These are phyloP conservation scores for Lavandula angustifolia DNA, from an alignment of 257 asterid species.

Conservation along the genomic window DNA sequence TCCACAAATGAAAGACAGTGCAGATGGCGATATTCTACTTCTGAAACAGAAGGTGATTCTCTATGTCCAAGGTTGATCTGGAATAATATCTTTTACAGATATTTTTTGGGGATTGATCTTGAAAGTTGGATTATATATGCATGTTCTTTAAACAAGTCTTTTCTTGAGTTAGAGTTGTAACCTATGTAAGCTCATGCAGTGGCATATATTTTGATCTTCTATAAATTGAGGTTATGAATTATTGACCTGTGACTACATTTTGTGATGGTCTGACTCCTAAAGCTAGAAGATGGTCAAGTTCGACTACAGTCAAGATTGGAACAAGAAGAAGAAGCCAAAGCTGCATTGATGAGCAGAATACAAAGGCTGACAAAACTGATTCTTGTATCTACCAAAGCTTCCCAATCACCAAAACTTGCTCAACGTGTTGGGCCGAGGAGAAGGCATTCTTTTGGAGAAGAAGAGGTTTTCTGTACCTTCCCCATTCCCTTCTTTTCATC, in stretches of 20 bases:
- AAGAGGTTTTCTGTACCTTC: constrained; percentile 62
- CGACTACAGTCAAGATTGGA: constrained; percentile 97
- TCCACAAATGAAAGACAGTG: constrained; percentile 62
- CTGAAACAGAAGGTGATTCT: constrained; percentile 84
- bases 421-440: constrained; percentile 79
- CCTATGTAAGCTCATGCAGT: constrained; percentile 4
- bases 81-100: constrained; percentile 4
- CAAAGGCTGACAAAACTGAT: constrained; percentile 93
- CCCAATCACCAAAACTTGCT: constrained; percentile 75
- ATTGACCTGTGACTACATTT: constrained; percentile 34
- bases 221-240: constrained; percentile 23
- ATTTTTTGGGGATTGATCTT: constrained; percentile 4
- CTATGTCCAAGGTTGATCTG: constrained; percentile 16
- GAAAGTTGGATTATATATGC: not conserved
- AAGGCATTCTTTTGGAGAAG: constrained; percentile 99
- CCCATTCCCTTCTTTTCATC: constrained; percentile 18
- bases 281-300: constrained; percentile 99
- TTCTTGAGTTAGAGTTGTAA: constrained; percentile 1
- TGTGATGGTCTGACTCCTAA: constrained; percentile 49
- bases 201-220: constrained; percentile 18
- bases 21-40: constrained; percentile 74
- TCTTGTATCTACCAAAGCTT: constrained; percentile 87
- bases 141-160: constrained; percentile 12
- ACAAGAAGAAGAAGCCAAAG: constrained; percentile 99
- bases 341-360: constrained; percentile 94